phyloP scores from a whole-genome alignment of 2,329 filamentous ascomycete species.

The Ilyonectria sp. region DNA sequence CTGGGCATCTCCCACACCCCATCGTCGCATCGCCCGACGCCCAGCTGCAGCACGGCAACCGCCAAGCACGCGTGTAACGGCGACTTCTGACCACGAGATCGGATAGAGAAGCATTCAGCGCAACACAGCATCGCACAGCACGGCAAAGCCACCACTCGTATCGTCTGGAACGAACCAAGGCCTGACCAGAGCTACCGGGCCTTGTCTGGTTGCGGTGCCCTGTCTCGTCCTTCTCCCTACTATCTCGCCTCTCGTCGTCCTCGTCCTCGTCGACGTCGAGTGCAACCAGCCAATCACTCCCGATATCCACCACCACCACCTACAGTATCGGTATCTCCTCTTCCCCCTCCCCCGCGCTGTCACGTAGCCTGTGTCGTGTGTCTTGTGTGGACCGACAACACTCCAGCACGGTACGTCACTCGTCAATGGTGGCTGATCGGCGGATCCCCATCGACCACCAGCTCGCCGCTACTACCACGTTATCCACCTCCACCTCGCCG shows the following conservation, averaged over 20 bases:
- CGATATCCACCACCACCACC: conserved; percentile 11
- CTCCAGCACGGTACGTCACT: conserved; percentile 8
- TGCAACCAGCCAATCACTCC: conserved; percentile 22
- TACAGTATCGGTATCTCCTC: conserved; percentile 14
- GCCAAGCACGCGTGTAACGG: background rate
- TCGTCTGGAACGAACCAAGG: background rate
- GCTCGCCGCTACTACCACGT: conserved; percentile 29
- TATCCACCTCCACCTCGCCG: conserved; percentile 20
- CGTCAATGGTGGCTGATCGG: conserved; percentile 23
- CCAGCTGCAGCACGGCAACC: background rate
- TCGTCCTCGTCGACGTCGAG: conserved; percentile 1
- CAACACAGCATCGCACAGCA: background rate
- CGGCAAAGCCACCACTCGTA: background rate
- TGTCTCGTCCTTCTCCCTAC: conserved; percentile 5
- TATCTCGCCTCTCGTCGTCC: conserved; percentile 6
- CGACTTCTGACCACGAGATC: background rate
- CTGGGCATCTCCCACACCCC: background rate
- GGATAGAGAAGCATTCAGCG: background rate
- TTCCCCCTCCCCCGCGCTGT: conserved; percentile 36
- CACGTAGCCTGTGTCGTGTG: conserved; percentile 34
- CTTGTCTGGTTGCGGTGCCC: background rate
- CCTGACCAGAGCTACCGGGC: background rate
- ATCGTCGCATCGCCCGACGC: background rate
- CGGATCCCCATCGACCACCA: conserved; percentile 27
- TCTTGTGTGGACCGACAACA: conserved; percentile 15